These are phyloP conservation scores for Linaria vulgaris DNA, from an alignment of 257 asterid species.

Conservation along the genomic window DNA sequence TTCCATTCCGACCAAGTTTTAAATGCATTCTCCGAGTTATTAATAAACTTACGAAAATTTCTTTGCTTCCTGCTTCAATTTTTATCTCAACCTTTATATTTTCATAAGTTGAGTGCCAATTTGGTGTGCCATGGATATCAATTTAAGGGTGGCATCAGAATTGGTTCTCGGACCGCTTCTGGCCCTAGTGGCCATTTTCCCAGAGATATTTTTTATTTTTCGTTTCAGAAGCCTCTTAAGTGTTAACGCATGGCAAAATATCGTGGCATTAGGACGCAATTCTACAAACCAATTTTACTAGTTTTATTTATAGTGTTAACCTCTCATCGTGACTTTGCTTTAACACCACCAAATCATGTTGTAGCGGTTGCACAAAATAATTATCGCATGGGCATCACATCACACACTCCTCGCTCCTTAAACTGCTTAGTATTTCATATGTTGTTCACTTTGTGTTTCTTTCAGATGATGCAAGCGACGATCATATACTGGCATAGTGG, in stretches of 20 bases:
- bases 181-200: background rate
- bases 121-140: background rate
- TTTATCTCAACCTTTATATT: background rate
- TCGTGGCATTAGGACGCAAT: too few species aligned
- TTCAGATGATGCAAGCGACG: constrained; percentile 86
- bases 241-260: too few species aligned
- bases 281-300: too few species aligned
- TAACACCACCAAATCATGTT: too few species aligned
- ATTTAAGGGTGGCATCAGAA: background rate
- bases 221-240: too few species aligned
- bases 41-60: background rate
- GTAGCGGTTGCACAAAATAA: too few species aligned
- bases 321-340: too few species aligned
- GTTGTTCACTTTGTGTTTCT: constrained; percentile 8
- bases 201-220: too few species aligned
- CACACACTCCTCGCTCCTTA: too few species aligned
- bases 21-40: background rate
- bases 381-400: too few species aligned
- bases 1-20: constrained; percentile 11
- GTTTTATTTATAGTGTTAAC: too few species aligned
- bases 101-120: background rate
- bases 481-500: constrained; percentile 51
- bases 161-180: background rate
- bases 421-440: too few species aligned
- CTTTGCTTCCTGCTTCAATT: constrained; percentile 12